Evolutionary conservation across 2,329 filamentous ascomycete genomes (phyloP), one percentile per base, ranked within the genome.

Genomic region (Colletotrichum echinochloae): DNA sequence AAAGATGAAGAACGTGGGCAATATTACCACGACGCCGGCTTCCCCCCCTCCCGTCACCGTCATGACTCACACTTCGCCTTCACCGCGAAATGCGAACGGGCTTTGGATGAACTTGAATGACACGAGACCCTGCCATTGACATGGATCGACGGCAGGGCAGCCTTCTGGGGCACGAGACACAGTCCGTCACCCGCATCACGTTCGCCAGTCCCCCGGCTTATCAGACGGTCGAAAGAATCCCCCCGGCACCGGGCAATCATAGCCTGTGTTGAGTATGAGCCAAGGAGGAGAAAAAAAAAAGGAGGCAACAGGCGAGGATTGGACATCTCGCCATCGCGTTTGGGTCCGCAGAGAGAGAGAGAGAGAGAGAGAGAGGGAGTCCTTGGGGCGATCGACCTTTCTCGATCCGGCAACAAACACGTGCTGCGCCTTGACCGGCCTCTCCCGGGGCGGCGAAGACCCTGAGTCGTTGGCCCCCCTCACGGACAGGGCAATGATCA

Each of bases 341-440:
- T n/a, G n/a, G n/a, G n/a, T n/a, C n/a, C 39, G 14, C 39, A 6
- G 14, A 41, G 18, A 14, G 4, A 8, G 30, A 33, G 30, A 8
- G 30, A 33, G 8, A 33, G 30, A 5, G 30, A 33, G 30, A 8
- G 30, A 33, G 30, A 8, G 18, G 16, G 33, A 14, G 12, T 26
- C 7, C 9, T 33, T 9, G 41, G n/a, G 39, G 30, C 20, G 26
- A 33, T 28, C 6, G 26, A 4, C 11, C 28, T 48, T 48, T 26
- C 57, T 48, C 28, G 30, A 37, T 60, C 12, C n/a, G 56, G 33
- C 11, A 6, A 60, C 30, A 11, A 46, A 56, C 51, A 70, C 63
- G 63, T 70, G 67, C 63, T 61, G 51, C 64, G 67, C 52, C 63
- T 46, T 70, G 3, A 39, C n/a, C 39, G 44, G 26, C 1, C 16